phyloP scores from a whole-genome alignment of 2,329 filamentous ascomycete species.

The Calonectria crousiana region DNA sequence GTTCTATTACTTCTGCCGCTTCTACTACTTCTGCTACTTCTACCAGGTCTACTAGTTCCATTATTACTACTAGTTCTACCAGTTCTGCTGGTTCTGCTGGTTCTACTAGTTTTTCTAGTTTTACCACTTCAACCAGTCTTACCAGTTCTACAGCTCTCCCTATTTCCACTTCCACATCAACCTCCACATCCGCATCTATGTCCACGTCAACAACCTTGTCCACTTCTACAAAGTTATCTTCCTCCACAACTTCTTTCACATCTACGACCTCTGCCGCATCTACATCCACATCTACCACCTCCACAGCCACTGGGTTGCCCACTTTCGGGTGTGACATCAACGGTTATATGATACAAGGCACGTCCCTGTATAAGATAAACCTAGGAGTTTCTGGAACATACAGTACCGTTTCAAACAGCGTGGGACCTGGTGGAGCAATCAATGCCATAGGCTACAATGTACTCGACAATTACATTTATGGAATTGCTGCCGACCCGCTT shows the following conservation, averaged over 20 bases:
- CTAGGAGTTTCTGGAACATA: background rate
- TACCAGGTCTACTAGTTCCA: background rate
- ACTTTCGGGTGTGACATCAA: background rate
- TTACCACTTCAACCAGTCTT: background rate
- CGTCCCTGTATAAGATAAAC: background rate
- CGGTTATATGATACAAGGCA: background rate
- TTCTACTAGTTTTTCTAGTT: too few species aligned
- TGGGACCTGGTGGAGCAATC: slow-evolving; percentile 23
- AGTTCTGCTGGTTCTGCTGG: too few species aligned
- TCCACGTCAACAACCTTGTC: background rate
- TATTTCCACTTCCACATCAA: background rate
- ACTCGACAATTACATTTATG: slow-evolving; percentile 40
- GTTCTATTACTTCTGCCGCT: too few species aligned
- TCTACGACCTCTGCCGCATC: background rate
- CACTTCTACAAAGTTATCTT: background rate
- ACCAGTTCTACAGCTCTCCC: background rate
- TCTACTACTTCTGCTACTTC: too few species aligned
- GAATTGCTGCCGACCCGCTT: background rate
- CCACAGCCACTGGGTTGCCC: background rate
- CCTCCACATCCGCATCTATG: background rate
- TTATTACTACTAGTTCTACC: too few species aligned
- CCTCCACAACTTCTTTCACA: background rate
- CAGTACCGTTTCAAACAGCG: background rate
- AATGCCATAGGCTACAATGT: slow-evolving; percentile 39
- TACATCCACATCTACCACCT: background rate